These are phyloP conservation scores for Talaromyces wortmannii DNA, from an alignment of 495 filamentous ascomycete species.

Conservation along the genomic window DNA sequence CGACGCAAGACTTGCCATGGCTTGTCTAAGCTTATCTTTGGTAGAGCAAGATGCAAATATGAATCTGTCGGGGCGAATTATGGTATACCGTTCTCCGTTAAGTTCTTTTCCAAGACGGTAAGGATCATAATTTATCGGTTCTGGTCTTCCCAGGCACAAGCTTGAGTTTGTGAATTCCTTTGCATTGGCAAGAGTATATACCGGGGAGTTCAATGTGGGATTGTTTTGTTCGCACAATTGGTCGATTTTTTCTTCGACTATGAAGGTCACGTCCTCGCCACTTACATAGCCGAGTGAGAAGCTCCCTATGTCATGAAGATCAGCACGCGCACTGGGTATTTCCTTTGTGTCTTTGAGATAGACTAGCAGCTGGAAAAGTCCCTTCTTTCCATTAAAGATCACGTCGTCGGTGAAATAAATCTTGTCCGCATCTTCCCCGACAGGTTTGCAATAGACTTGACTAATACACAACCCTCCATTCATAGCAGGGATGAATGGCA, in stretches of 20 bases:
- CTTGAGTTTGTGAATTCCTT: constrained; percentile 15
- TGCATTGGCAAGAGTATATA: constrained; percentile 12
- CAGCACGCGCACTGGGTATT: constrained; percentile 1
- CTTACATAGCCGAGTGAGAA: constrained; percentile 10
- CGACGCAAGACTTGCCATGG: not conserved
- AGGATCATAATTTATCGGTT: constrained; percentile 13
- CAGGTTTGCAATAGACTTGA: constrained; percentile 21
- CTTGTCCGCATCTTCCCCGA: not conserved
- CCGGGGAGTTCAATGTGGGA: not conserved
- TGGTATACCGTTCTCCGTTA: constrained; percentile 8
- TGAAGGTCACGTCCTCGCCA: constrained; percentile 7
- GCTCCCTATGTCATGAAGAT: constrained; percentile 7
- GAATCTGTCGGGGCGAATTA: constrained; percentile 19
- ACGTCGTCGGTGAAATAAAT: constrained; percentile 20
- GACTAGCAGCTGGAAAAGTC: constrained; percentile 20
- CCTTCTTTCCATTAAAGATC: constrained; percentile 11
- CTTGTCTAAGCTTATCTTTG: constrained; percentile 6
- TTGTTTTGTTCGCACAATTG: not conserved
- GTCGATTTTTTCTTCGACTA: constrained; percentile 4
- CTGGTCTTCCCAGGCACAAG: constrained; percentile 15
- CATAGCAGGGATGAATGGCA: constrained; percentile 23
- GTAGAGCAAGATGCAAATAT: constrained; percentile 16
- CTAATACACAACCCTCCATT: constrained; percentile 23
- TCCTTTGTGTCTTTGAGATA: constrained; percentile 8
- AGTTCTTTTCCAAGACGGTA: constrained; percentile 8